Evolutionary conservation across 345 rosid genomes (phyloP), one percentile per base, ranked within the genome.

Genomic region (Salix udensis): DNA sequence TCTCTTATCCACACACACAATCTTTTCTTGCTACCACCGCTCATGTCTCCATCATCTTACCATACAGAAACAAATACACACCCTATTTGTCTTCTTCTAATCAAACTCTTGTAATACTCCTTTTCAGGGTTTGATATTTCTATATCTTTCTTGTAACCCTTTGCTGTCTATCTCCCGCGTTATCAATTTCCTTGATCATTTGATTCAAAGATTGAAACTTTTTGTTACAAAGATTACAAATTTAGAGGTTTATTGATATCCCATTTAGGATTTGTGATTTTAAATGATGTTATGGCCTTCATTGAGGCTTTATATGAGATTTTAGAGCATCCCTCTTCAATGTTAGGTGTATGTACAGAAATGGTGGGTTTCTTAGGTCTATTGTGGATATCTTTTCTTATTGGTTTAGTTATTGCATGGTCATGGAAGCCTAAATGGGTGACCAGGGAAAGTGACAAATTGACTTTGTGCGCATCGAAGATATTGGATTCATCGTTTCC

Each of bases 401-500:
- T 86, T 44, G 97, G 97, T 5, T 71, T 90, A 55, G 16, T 86
- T 9, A 64, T 92, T 18, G 93, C 95, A 46, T 90, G 93, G 93
- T 34, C 74, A 7, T 92, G 95, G 97, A 91, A 85, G 81, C 92
- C 95, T 19, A 86, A 74, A 73, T 88, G 89, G 91, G 92, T 28
- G 21, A 42, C 34, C 34, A 40, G 55, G 21, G 30, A 64, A 7
- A 79, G 74, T 48, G 72, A 55, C 18, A 84, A 80, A 64, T 58
- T 83, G 34, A 42, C 39, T 46, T 84, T 71, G 69, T 82, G 71
- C 37, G 83, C 76, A 44, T 76, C 86, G 7, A 78, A 86, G 67
- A 82, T 85, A 18, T 76, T 79, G 48, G 90, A 89, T 81, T 80
- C 79, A 9, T 83, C 86, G 28, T 42, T 78, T 42, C 83, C 84